These are phyloP conservation scores for Coniochaeta sp. DNA, from an alignment of 2,329 filamentous ascomycete species.

Conservation along the genomic window DNA sequence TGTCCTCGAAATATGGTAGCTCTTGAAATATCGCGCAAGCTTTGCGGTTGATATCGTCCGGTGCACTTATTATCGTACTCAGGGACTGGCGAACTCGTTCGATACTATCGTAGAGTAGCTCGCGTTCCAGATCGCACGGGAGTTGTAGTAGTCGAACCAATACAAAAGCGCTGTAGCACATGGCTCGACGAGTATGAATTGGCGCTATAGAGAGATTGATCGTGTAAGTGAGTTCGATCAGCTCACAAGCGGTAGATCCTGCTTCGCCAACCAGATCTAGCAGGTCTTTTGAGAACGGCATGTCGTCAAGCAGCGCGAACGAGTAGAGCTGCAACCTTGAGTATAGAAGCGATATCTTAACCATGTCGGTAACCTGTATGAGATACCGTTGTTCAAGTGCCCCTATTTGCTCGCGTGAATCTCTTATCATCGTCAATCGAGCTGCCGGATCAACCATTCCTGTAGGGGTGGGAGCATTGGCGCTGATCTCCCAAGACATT, in stretches of 20 bases:
- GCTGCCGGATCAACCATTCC: not conserved
- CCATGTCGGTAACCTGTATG: not conserved
- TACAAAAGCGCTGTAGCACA: not conserved
- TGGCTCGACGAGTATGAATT: not conserved
- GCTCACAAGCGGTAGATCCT: not conserved
- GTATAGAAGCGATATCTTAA: not conserved
- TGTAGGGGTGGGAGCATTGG: not conserved
- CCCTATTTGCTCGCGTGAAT: not conserved
- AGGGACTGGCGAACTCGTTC: not conserved
- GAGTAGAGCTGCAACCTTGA: not conserved
- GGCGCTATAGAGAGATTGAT: not conserved
- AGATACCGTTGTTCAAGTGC: not conserved
- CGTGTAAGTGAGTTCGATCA: not conserved
- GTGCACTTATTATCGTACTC: not conserved
- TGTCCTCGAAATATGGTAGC: not conserved
- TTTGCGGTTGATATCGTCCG: not conserved
- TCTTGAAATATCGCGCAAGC: not conserved
- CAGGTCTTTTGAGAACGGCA: not conserved
- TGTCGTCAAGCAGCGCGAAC: not conserved
- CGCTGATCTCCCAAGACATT: not conserved
- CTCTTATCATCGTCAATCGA: not conserved
- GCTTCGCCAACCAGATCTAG: not conserved
- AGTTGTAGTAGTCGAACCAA: not conserved
- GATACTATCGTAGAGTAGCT: not conserved
- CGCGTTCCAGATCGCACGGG: not conserved